Percentiles rank a stretch among this genome's conserved stretches.
These are phyloP conservation scores for Selenicereus undatus DNA, from an alignment of 148 eudicot species.

Conservation along the genomic window DNA sequence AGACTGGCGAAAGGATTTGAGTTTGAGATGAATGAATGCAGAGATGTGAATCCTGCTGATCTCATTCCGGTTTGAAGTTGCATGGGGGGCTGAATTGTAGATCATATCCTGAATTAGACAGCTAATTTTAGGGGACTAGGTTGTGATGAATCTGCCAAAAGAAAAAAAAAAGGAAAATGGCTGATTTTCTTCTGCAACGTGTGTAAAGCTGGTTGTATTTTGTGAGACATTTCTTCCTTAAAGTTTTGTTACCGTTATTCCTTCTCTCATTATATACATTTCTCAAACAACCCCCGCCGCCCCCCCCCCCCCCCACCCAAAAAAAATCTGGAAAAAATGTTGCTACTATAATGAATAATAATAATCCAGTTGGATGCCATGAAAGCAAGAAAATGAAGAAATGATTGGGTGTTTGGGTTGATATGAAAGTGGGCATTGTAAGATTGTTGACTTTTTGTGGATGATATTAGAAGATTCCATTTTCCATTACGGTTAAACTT, in stretches of 20 bases:
- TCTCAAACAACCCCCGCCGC: too few species aligned
- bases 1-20: not conserved
- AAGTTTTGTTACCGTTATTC: not conserved
- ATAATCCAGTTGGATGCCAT: not conserved
- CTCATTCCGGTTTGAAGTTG: not conserved
- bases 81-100: not conserved
- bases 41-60: not conserved
- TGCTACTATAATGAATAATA: not conserved
- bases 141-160: constrained; percentile 17
- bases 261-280: not conserved
- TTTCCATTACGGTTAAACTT: not conserved
- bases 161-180: not conserved
- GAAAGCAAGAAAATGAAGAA: constrained; percentile 7
- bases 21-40: not conserved
- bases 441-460: constrained; percentile 3
- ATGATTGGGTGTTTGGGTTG: not conserved
- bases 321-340: not conserved
- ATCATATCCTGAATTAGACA: constrained; percentile 6
- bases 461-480: constrained; percentile 12
- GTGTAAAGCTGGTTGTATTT: constrained; percentile 22
- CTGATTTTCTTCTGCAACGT: constrained; percentile 12
- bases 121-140: constrained; percentile 21
- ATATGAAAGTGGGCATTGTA: constrained; percentile 13
- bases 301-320: not conserved
- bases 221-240: constrained; percentile 10